Evolutionary conservation across 345 rosid genomes (phyloP).

Genomic region (Dipteronia sinensis): DNA sequence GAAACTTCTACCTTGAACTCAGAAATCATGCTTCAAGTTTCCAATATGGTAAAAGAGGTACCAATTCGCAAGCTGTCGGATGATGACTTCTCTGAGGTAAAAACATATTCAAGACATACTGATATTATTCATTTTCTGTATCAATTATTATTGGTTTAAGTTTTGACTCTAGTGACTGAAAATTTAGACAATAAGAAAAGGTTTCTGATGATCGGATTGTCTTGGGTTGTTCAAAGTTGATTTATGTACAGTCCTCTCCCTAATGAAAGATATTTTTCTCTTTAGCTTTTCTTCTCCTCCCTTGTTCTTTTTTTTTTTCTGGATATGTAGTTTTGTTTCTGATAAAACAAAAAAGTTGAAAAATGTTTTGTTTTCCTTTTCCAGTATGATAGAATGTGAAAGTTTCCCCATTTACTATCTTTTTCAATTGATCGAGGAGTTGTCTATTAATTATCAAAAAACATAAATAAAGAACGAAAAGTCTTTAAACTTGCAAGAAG

Average conservation of each 20-base stretch:
- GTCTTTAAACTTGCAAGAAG: not conserved
- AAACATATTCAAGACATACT: not conserved
- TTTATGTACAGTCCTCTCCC: too few species aligned
- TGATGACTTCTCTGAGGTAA: constrained; percentile 52
- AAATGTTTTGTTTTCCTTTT: not conserved
- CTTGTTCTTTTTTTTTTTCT: not conserved
- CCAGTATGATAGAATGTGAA: not conserved
- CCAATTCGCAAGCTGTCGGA: constrained; percentile 43
- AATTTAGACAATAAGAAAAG: not conserved
- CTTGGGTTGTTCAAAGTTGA: not conserved
- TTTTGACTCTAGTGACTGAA: not conserved
- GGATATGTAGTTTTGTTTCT: too few species aligned
- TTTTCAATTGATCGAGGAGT: not conserved
- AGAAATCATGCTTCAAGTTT: constrained; percentile 43
- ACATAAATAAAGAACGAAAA: too few species aligned
- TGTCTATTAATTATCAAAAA: too few species aligned
- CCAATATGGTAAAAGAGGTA: constrained; percentile 34
- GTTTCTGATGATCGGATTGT: not conserved
- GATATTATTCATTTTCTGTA: not conserved
- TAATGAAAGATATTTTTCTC: too few species aligned
- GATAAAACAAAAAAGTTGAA: too few species aligned
- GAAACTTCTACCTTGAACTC: constrained; percentile 17
- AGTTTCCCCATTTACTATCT: not conserved
- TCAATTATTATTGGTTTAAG: not conserved
- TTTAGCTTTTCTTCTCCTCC: too few species aligned